Conservation (phyloP, 768 basidiomycete genomes). For the Heimioporus sp. region DNA sequence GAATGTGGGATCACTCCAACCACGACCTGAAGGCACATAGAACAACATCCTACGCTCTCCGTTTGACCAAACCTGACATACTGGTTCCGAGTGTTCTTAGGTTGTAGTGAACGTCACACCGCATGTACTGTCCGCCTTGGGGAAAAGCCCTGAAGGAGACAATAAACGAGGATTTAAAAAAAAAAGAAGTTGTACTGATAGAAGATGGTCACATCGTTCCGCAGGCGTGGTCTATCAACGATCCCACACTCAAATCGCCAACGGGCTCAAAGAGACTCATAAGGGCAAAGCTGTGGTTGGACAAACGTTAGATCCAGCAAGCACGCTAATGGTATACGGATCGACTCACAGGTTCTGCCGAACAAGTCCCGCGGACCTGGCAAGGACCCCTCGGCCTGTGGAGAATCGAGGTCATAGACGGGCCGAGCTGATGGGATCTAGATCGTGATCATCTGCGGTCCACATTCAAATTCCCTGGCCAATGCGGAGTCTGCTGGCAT, state of each 20-base stretch:
- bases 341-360: constrained; percentile 60
- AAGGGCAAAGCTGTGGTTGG: no score
- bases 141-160: no score
- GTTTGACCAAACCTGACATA: constrained; percentile 52
- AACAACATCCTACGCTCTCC: constrained; percentile 38
- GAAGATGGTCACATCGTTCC: constrained; percentile 46
- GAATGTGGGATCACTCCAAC: constrained; percentile 5
- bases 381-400: constrained; percentile 70
- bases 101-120: no score
- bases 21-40: neutral
- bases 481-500: neutral
- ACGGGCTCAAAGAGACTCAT: neutral
- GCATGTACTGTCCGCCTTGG: no score
- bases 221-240: constrained; percentile 19
- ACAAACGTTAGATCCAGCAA: no score
- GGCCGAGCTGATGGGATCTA: constrained; percentile 46
- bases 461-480: constrained; percentile 72
- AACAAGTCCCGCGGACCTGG: constrained; percentile 71
- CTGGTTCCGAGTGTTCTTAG: constrained; percentile 35
- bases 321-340: neutral
- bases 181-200: constrained; percentile 52
- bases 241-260: neutral
- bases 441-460: constrained; percentile 63
- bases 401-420: constrained; percentile 45
- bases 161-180: no score